phyloP scores from a whole-genome alignment of 768 basidiomycete species.

The Kwoniella botswanensis region DNA sequence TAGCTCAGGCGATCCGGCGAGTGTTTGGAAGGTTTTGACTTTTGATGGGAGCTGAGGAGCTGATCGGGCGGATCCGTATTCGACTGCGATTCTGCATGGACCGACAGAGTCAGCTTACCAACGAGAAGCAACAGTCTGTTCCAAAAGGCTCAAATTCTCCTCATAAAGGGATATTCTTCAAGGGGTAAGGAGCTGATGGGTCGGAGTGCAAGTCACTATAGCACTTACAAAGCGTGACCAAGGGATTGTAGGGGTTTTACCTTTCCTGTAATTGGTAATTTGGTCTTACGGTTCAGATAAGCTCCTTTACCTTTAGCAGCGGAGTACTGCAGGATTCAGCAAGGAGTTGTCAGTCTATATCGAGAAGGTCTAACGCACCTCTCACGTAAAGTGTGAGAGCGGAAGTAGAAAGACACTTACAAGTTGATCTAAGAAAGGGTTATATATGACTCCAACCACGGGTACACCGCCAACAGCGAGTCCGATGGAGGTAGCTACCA shows the following conservation, averaged over 20 bases:
- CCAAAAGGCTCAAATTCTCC: not conserved
- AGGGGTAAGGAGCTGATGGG: not conserved
- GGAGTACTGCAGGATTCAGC: conserved; percentile 64
- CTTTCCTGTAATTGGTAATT: conserved; percentile 68
- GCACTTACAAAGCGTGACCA: conserved; percentile 66
- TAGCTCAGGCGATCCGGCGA: conserved; percentile 74
- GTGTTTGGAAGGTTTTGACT: conserved; percentile 69
- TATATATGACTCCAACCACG: conserved; percentile 88
- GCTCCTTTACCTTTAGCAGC: conserved; percentile 81
- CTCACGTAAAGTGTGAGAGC: too few relatives aligned
- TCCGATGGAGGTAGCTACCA: conserved; percentile 88
- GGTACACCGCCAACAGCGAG: conserved; percentile 81
- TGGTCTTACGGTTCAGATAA: conserved; percentile 66
- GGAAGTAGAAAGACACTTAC: conserved; percentile 58
- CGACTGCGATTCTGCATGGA: conserved; percentile 40
- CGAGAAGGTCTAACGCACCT: too few relatives aligned
- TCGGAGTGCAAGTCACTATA: too few relatives aligned
- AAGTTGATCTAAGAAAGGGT: conserved; percentile 85
- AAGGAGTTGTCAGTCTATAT: too few relatives aligned
- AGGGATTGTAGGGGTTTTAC: conserved; percentile 69
- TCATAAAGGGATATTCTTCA: not conserved
- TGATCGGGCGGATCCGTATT: conserved; percentile 40
- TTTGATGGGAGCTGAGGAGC: conserved; percentile 60
- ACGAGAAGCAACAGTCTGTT: too few relatives aligned
- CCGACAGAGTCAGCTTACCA: not conserved